These are phyloP conservation scores for Pyrenula aspistea DNA, from an alignment of 495 filamentous ascomycete genomes.

Conservation along the genomic window DNA sequence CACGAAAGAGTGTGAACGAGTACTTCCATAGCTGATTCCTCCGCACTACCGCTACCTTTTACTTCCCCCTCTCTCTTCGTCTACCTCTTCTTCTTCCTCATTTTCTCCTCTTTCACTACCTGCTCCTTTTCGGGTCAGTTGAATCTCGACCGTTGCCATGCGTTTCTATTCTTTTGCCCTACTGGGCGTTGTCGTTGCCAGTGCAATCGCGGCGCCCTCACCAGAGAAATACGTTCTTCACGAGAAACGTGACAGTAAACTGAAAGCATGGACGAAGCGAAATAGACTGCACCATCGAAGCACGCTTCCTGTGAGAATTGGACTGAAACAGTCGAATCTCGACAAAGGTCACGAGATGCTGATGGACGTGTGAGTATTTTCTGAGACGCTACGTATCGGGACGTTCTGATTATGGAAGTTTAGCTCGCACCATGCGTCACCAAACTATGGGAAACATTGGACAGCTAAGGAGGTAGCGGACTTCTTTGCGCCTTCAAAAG, in stretches of 20 bases:
- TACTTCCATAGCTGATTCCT: no score
- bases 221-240: slow-evolving; percentile 22
- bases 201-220: slow-evolving; percentile 18
- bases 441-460: slow-evolving; percentile 28
- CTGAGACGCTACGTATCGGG: neutral
- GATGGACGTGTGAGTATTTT: slow-evolving; percentile 20
- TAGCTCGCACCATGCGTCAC: slow-evolving; percentile 18
- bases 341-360: slow-evolving; percentile 28
- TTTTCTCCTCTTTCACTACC: neutral
- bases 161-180: slow-evolving; percentile 13
- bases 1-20: no score
- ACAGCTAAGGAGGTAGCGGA: slow-evolving; percentile 33
- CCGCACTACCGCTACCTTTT: neutral
- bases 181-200: slow-evolving; percentile 15
- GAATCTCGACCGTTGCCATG: neutral
- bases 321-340: slow-evolving; percentile 28
- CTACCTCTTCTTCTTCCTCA: neutral
- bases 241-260: slow-evolving; percentile 25
- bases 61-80: neutral
- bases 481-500: slow-evolving; percentile 33
- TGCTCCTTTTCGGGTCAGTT: neutral
- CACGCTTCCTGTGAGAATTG: slow-evolving; percentile 21
- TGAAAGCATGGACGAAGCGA: slow-evolving; percentile 16
- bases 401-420: neutral
- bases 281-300: neutral